Evolutionary conservation across 495 filamentous ascomycete genomes (phyloP).

Genomic region (Tuber magnatum): DNA sequence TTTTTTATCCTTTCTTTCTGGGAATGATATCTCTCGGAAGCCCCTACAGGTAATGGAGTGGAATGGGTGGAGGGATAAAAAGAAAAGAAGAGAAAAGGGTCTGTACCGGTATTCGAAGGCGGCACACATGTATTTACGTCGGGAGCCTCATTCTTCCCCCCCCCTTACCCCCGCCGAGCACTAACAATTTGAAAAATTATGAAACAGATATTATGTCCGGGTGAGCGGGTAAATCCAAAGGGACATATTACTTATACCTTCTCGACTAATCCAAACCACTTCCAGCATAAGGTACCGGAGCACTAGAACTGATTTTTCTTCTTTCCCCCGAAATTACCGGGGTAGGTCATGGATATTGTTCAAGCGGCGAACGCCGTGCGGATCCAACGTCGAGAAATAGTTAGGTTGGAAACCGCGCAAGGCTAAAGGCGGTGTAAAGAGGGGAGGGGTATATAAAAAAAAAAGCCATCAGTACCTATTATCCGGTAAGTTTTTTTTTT

Average conservation of each 20-base stretch:
- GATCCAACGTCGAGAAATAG: not conserved
- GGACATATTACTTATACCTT: not conserved
- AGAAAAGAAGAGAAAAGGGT: not conserved
- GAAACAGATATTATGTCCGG: too few relatives aligned
- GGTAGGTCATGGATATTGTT: not conserved
- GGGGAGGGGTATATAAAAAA: not conserved
- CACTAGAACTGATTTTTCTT: too few relatives aligned
- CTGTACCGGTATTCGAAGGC: not conserved
- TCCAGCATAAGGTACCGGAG: not conserved
- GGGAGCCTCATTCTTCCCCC: slow-evolving; percentile 5
- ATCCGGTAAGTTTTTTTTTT: not conserved
- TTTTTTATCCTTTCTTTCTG: slow-evolving; percentile 4
- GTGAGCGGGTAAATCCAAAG: not conserved
- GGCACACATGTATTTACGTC: slow-evolving; percentile 10
- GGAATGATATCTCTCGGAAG: not conserved
- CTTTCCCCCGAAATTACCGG: too few relatives aligned
- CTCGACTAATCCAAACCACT: not conserved
- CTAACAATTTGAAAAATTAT: not conserved
- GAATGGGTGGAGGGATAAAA: slow-evolving; percentile 12
- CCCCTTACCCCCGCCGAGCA: too few relatives aligned
- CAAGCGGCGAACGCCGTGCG: not conserved
- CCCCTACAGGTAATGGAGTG: not conserved
- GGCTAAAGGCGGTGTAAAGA: not conserved
- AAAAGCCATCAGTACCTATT: not conserved
- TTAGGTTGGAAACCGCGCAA: not conserved